These are phyloP conservation scores for Pestalotiopsis sp. DNA, from an alignment of 2,329 filamentous ascomycete genomes.

Conservation along the genomic window DNA sequence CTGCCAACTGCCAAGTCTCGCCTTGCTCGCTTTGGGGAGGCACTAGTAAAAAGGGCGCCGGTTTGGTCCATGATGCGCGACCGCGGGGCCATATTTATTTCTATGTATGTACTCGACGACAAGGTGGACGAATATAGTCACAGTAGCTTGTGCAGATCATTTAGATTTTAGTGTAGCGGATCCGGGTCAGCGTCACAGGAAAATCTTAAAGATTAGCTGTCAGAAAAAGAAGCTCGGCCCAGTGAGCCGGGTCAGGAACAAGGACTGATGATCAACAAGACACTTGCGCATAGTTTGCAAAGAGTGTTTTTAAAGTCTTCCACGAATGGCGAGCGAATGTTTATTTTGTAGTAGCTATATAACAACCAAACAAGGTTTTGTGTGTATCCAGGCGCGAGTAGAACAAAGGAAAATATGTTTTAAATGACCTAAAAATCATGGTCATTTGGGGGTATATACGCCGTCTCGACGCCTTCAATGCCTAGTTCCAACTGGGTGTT, in stretches of 20 bases:
- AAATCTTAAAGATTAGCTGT: not conserved
- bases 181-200: not conserved
- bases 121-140: not conserved
- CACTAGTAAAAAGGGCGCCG: not conserved
- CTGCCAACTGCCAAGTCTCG: not conserved
- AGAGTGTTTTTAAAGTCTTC: not conserved
- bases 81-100: not conserved
- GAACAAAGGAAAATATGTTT: not conserved
- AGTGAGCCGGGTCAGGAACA: not conserved
- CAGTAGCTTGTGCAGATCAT: slow-evolving; percentile 3
- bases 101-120: too few species aligned
- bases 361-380: not conserved
- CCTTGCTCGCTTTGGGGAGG: not conserved
- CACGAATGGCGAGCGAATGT: slow-evolving; percentile 4
- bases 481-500: not conserved
- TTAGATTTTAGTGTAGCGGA: not conserved
- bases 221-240: not conserved
- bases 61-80: not conserved
- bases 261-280: too few species aligned
- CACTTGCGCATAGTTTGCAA: too few species aligned
- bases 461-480: slow-evolving; percentile 1
- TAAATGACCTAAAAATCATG: not conserved
- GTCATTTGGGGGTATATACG: slow-evolving; percentile 8
- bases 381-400: not conserved
- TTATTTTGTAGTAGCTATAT: not conserved